phyloP scores from a whole-genome alignment of 371 early-diverging fungal species.

The Ordospora pajunii region DNA sequence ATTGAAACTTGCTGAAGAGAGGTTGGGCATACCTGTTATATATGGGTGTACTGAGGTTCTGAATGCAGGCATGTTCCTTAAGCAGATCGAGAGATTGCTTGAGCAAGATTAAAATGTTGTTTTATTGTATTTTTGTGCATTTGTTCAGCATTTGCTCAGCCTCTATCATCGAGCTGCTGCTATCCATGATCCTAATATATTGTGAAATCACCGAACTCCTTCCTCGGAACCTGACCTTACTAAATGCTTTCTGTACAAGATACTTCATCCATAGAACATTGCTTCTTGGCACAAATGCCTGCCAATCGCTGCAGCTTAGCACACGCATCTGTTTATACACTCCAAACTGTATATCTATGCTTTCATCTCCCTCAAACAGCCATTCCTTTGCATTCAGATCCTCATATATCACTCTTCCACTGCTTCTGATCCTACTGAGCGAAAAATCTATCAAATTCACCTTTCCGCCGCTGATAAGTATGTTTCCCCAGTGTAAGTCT shows the following conservation, averaged over 20 bases:
- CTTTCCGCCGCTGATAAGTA: conserved; percentile 62
- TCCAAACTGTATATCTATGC: conserved; percentile 67
- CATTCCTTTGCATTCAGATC: conserved; percentile 63
- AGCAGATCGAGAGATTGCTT: conserved; percentile 64
- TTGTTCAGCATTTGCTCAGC: not conserved
- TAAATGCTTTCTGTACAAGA: conserved; percentile 27
- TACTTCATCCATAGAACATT: conserved; percentile 61
- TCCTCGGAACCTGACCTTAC: not conserved
- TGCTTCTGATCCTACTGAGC: conserved; percentile 28
- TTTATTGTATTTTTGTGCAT: not conserved
- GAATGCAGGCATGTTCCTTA: conserved; percentile 71
- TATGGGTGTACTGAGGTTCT: conserved; percentile 89
- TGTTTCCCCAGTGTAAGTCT: conserved; percentile 77
- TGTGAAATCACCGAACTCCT: not conserved
- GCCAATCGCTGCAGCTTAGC: conserved; percentile 62
- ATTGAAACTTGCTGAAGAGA: conserved; percentile 48
- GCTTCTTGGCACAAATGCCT: conserved; percentile 62
- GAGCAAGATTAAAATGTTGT: not conserved
- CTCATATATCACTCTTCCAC: conserved; percentile 32
- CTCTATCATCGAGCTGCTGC: not conserved
- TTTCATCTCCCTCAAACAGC: conserved; percentile 66
- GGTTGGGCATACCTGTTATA: conserved; percentile 63
- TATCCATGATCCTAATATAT: not conserved
- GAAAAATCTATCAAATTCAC: conserved; percentile 48
- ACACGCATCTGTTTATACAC: conserved; percentile 69